Evolutionary conservation across 805 yeast species (phyloP).

Genomic region (Kazachstania bromeliacearum): DNA sequence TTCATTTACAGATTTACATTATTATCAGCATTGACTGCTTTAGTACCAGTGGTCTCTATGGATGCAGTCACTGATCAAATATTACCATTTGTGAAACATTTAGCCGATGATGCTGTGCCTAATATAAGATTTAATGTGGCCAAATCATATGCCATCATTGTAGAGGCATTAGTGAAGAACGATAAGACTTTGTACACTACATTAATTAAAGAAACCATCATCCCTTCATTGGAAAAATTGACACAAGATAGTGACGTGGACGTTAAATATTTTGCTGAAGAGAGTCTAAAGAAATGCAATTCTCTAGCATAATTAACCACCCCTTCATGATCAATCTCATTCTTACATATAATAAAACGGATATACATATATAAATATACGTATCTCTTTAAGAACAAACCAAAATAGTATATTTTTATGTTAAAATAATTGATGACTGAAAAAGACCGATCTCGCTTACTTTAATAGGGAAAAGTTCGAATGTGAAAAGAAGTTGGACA

Average conservation of each 20-base stretch:
- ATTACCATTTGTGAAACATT: constrained; percentile 67
- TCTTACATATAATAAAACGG: no score
- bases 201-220: constrained; percentile 42
- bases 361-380: neutral
- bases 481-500: no score
- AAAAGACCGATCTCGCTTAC: no score
- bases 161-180: constrained; percentile 39
- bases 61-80: constrained; percentile 52
- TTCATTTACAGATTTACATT: constrained; percentile 90
- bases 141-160: constrained; percentile 59
- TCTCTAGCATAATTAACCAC: constrained; percentile 2
- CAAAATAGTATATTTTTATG: no score
- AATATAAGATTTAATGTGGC: constrained; percentile 94
- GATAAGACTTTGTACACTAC: constrained; percentile 18
- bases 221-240: constrained; percentile 58
- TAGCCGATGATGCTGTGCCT: constrained; percentile 78
- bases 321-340: constrained; percentile 1
- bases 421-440: no score
- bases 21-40: constrained; percentile 73
- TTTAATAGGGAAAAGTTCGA: no score
- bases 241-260: constrained; percentile 73
- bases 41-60: constrained; percentile 61
- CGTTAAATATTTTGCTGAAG: constrained; percentile 75
- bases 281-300: constrained; percentile 40
- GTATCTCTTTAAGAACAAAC: neutral